Conservation (phyloP, 345 rosid species). For the Salix suchowensis region DNA sequence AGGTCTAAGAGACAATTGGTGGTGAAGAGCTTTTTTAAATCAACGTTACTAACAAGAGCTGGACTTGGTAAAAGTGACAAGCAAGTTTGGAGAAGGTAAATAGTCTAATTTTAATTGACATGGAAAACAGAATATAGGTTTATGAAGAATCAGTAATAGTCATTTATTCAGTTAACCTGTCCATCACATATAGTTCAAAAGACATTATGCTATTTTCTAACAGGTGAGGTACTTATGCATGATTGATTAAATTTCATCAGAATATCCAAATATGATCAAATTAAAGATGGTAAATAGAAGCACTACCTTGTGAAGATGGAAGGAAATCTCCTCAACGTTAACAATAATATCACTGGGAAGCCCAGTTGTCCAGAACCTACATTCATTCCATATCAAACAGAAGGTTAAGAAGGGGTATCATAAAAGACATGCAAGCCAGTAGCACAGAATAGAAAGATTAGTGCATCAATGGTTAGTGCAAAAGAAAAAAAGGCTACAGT, state of each 20-base stretch:
- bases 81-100: neutral
- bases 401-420: neutral
- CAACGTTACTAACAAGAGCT: neutral
- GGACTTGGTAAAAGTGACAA: neutral
- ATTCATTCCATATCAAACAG: neutral
- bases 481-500: neutral
- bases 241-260: neutral
- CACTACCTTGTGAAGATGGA: conserved; percentile 95
- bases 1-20: conserved; percentile 10
- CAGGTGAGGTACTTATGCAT: neutral
- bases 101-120: neutral
- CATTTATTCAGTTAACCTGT: neutral
- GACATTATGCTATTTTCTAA: too few relatives aligned
- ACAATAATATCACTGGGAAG: conserved; percentile 89
- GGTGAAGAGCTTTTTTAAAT: neutral
- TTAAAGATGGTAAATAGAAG: neutral
- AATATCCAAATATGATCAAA: neutral
- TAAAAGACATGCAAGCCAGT: neutral
- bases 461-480: neutral
- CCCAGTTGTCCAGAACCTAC: conserved; percentile 94
- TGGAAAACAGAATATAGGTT: neutral
- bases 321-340: conserved; percentile 92
- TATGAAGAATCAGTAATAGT: neutral
- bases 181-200: neutral
- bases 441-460: neutral